phyloP scores from a whole-genome alignment of 1,284 basidiomycete species.

The Trametes versicolor region DNA sequence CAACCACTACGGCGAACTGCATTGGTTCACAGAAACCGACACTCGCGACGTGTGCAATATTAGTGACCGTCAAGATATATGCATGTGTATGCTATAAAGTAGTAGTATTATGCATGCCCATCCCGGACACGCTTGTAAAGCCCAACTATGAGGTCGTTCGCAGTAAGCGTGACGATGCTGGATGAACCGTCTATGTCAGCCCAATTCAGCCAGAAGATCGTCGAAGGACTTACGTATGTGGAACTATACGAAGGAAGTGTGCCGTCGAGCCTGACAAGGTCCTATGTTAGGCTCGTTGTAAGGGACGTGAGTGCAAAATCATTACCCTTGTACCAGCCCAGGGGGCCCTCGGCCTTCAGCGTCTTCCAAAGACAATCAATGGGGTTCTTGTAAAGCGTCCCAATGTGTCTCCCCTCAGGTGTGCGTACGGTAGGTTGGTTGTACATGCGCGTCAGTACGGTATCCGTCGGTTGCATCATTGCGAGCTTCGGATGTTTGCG shows the following conservation, averaged over 20 bases:
- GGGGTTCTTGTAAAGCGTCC: conserved; percentile 89
- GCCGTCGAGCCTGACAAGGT: conserved; percentile 81
- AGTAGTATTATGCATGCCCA: conserved; percentile 18
- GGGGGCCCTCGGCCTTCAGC: conserved; percentile 87
- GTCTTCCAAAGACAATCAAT: conserved; percentile 98
- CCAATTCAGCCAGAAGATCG: too few relatives aligned
- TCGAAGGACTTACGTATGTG: conserved; percentile 76
- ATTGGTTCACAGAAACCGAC: neutral
- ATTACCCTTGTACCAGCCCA: conserved; percentile 92
- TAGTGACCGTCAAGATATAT: neutral
- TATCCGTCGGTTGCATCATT: conserved; percentile 91
- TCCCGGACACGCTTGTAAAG: conserved; percentile 65
- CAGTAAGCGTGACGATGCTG: conserved; percentile 87
- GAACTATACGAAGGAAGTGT: conserved; percentile 91
- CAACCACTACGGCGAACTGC: too few relatives aligned
- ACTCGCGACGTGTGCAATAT: neutral
- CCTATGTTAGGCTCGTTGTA: neutral
- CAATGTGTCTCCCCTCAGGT: conserved; percentile 79
- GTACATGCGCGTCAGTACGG: conserved; percentile 94
- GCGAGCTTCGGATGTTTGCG: conserved; percentile 61
- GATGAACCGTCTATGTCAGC: neutral
- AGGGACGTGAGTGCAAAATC: too few relatives aligned
- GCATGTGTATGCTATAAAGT: neutral
- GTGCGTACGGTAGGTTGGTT: conserved; percentile 88
- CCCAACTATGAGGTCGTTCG: conserved; percentile 85